Evolutionary conservation across 108 stramenopile genomes (phyloP), one percentile per base, ranked within the genome.

Genomic region (Discostella stelligeroides): DNA sequence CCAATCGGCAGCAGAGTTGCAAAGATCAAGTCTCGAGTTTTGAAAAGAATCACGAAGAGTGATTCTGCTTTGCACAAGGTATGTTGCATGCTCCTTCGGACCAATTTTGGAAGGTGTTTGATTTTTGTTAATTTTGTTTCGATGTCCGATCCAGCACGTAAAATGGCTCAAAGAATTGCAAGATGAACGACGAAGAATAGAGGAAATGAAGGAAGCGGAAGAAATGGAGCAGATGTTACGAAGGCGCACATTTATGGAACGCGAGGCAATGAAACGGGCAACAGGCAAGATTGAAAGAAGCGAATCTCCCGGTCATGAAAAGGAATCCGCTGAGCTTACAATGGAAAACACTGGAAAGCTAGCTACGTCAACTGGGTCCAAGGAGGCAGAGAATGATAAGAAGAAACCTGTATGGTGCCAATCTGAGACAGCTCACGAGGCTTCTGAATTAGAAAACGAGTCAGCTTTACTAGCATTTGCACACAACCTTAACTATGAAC

Each of bases 401-500:
- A 60, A 43, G 25, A 81, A 68, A 60, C 88, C 88, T 34, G 85
- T 83, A 29, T 95, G 94, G 94, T 91, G 90, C 15, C 76, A 89
- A 65, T 85, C 92, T 3, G 86, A 91, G 75, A 81, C 70, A 8
- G 71, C 47, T 23, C 73, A 72, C n/a, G 75, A 76, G 45, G 61
- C 56, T 38, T 50, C 69, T 9, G 72, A 74, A 21, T 73, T 74
- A 14, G 58, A 76, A 27, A 89, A 92, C 25, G 89, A 86, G 21
- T 83, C 85, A 27, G 88, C 92, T 51, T 72, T 95, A n/a, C 70
- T 95, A 4, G 66, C 73, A 29, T 95, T 92, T 67, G 90, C 89
- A 13, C 68, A 84, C n/a, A 76, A 66, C 7, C 75, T 95, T 1
- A 84, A 92, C 67, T 91, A 86, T 80, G 94, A 91, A 21, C 80